Percentiles rank a stretch among this genome's conserved stretches.
phyloP scores from a whole-genome alignment of 2,329 filamentous ascomycete species.

The Aspergillus pseudoterreus region DNA sequence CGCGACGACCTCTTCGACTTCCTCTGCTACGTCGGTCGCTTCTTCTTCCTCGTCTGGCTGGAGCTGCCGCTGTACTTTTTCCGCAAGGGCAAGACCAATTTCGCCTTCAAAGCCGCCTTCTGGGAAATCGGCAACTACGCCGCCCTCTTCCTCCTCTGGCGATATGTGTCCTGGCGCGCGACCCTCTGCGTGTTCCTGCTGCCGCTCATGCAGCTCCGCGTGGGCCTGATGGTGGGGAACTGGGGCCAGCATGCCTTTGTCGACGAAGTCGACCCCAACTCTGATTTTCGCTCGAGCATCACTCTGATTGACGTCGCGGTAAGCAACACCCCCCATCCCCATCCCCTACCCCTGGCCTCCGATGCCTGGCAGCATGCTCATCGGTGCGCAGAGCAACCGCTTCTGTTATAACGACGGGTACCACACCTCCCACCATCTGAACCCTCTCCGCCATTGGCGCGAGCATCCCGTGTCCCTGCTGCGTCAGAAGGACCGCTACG shows the following conservation, averaged over 20 bases:
- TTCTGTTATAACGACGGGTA: conserved; percentile 82
- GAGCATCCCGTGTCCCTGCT: conserved; percentile 74
- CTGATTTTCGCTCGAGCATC: conserved; percentile 74
- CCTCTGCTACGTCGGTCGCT: conserved; percentile 67
- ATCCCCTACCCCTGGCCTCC: not conserved
- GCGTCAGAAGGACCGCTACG: conserved; percentile 64
- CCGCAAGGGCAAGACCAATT: conserved; percentile 54
- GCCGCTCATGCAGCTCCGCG: conserved; percentile 62
- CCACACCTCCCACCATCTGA: conserved; percentile 58
- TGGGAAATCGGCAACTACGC: conserved; percentile 61
- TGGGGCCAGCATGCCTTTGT: conserved; percentile 84
- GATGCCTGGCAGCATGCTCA: conserved; percentile 2
- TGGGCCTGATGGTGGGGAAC: conserved; percentile 77
- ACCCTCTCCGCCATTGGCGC: conserved; percentile 65
- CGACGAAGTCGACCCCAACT: conserved; percentile 69
- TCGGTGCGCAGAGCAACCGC: conserved; percentile 62
- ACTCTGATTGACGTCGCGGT: conserved; percentile 75
- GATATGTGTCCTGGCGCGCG: conserved; percentile 50
- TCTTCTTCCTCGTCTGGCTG: conserved; percentile 69
- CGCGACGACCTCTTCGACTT: conserved; percentile 66
- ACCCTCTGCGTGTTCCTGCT: conserved; percentile 64
- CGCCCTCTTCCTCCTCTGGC: conserved; percentile 51
- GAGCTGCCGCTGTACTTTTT: conserved; percentile 73
- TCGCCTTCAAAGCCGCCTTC: conserved; percentile 54
- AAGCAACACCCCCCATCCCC: conserved; percentile 37